Conservation (phyloP, 2,329 filamentous ascomycete species). For the Ceratocystiopsis sp. region DNA sequence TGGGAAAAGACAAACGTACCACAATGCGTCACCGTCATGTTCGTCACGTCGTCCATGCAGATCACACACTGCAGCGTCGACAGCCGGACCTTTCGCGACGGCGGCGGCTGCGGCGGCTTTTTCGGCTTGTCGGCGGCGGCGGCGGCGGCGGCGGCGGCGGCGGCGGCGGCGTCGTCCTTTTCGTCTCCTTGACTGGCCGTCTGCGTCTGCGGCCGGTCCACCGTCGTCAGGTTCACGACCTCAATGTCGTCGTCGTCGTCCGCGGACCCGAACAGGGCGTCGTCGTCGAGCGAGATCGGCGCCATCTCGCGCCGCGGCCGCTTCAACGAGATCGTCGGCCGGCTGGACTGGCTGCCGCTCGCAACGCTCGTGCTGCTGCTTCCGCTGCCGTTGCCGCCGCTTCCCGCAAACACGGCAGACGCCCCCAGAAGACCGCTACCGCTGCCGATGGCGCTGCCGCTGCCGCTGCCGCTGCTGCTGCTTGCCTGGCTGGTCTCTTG, state of each 20-base stretch:
- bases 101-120: background rate
- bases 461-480: background rate
- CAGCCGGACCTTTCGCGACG: slow-evolving; percentile 29
- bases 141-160: background rate
- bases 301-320: background rate
- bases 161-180: background rate
- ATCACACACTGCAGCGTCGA: slow-evolving; percentile 47
- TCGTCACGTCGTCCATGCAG: slow-evolving; percentile 45
- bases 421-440: too few relatives aligned
- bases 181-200: background rate
- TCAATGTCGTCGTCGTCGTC: slow-evolving; percentile 14
- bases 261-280: slow-evolving; percentile 4
- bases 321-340: slow-evolving; percentile 1
- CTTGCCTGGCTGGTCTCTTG: background rate
- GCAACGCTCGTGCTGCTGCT: background rate
- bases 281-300: slow-evolving; percentile 1
- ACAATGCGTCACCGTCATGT: slow-evolving; percentile 47
- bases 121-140: background rate
- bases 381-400: background rate
- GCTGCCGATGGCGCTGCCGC: background rate
- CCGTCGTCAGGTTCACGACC: slow-evolving; percentile 19
- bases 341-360: background rate
- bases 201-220: slow-evolving; percentile 4
- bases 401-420: too few relatives aligned
- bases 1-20: slow-evolving; percentile 27